Evolutionary conservation across 495 filamentous ascomycete species (phyloP).

Genomic region (Astrocystis sublimbata): DNA sequence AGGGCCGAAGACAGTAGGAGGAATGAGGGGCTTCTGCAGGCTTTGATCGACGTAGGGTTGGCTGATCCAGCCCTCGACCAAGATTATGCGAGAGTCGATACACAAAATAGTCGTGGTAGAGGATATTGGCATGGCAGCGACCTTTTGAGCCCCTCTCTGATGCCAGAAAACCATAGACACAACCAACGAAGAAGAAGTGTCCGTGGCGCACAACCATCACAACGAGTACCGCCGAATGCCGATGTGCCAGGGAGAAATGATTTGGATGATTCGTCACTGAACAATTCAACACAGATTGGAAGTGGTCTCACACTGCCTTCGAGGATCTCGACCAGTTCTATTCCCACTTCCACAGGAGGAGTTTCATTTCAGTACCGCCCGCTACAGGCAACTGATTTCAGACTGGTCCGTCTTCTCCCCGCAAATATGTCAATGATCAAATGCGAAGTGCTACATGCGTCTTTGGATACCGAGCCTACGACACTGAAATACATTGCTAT

Average conservation of each 20-base stretch:
- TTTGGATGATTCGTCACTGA: background rate
- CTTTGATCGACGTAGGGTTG: background rate
- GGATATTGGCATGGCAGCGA: background rate
- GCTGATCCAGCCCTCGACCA: background rate
- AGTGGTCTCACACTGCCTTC: background rate
- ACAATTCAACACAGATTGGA: background rate
- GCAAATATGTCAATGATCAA: background rate
- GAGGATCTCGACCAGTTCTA: background rate
- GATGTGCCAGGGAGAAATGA: background rate
- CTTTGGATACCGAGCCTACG: background rate
- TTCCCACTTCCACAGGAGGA: background rate
- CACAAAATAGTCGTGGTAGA: background rate
- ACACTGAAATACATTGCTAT: background rate
- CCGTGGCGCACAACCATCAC: background rate
- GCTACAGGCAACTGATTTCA: background rate
- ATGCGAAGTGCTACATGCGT: background rate
- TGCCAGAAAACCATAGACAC: background rate
- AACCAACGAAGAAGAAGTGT: background rate
- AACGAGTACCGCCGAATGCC: background rate
- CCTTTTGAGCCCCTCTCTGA: background rate
- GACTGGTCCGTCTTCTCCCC: background rate
- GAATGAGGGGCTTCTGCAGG: background rate
- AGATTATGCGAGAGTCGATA: background rate
- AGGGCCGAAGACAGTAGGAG: too few species aligned
- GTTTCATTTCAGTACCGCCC: background rate